Evolutionary conservation across 2,329 filamentous ascomycete genomes (phyloP), one percentile per base, ranked within the genome.

Genomic region (Corynespora cassiicola): DNA sequence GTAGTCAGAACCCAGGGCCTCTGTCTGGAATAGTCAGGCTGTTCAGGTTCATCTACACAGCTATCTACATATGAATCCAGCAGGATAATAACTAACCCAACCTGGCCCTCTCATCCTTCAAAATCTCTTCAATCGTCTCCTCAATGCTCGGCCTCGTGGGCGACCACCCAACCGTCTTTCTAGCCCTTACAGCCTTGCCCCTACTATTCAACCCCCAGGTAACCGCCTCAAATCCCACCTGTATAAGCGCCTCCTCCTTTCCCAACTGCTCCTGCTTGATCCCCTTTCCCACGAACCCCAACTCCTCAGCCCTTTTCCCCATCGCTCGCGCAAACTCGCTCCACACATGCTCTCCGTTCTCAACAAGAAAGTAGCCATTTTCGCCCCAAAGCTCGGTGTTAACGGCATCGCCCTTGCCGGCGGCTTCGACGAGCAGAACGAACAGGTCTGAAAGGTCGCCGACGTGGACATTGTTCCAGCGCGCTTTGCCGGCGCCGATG

Each of bases 281-380:
- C 8, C 47, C 55, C 34, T 53, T 45, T 9, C 48, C 31, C 5
- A 63, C 35, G n/a, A 79, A 70, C 0, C 79, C 79, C 54, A 80
- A 72, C 46, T 79, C 73, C 29, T 74, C 69, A 0, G 80, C 81
- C 34, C 56, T 61, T 43, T 52, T 40, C 2, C 60, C 62, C 37
- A 67, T 58, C 3, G 34, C 30, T 10, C 49, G 42, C 3, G 80
- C 71, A 6, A 86, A 58, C 15, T 86, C 79, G 3, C 78, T 73
- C 85, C 84, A 89, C n/a, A 69, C 64, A 58, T 84, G 81, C 44
- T 78, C 69, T 1, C 81, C 85, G 52, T 79, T 79, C 62, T 85
- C 81, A 6, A 77, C 75, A 41, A 90, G 80, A 66, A 81, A 88
- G 52, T 89, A 89, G 0, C 74, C 84, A 15, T 78, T 64, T 0